These are phyloP conservation scores for Zhuliangozyma blackwelliae DNA, from an alignment of 1,139 yeast genomes.

Conservation along the genomic window DNA sequence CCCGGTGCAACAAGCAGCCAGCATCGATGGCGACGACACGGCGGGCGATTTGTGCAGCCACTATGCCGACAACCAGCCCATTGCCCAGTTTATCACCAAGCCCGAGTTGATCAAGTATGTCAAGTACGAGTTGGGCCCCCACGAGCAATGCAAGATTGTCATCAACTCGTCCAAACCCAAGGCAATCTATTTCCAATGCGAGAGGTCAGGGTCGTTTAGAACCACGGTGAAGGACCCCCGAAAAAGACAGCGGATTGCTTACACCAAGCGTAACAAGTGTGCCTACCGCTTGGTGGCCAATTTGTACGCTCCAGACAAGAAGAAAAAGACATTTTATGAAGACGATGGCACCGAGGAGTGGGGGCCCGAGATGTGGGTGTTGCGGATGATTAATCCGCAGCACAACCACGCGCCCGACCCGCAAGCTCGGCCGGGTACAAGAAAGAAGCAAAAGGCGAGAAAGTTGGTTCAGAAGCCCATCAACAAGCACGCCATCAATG, in stretches of 20 bases:
- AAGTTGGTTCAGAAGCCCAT: conserved; percentile 46
- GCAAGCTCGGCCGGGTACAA: conserved; percentile 14
- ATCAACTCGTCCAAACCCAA: conserved; percentile 48
- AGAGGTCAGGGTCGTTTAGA: conserved; percentile 44
- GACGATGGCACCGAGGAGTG: conserved; percentile 19
- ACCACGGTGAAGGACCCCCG: conserved; percentile 47
- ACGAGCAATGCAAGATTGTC: conserved; percentile 46
- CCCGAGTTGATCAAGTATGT: conserved; percentile 41
- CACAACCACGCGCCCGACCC: conserved; percentile 49
- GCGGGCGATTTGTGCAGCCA: conserved; percentile 21
- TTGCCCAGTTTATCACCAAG: conserved; percentile 42
- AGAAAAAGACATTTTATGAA: conserved; percentile 19
- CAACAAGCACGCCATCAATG: conserved; percentile 19
- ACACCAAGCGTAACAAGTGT: conserved; percentile 48
- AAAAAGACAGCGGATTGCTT: conserved; percentile 49
- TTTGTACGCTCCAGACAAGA: conserved; percentile 42
- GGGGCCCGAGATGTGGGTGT: conserved; percentile 41
- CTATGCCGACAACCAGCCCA: conserved; percentile 42
- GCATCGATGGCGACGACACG: conserved; percentile 9
- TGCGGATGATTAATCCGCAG: conserved; percentile 46
- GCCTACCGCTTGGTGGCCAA: conserved; percentile 48
- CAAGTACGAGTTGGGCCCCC: conserved; percentile 38
- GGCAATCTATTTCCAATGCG: conserved; percentile 50
- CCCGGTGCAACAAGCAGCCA: background rate
- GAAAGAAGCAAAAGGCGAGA: conserved; percentile 39